Evolutionary conservation across 2,329 filamentous ascomycete genomes (phyloP).

Genomic region (Diatrype stigma): DNA sequence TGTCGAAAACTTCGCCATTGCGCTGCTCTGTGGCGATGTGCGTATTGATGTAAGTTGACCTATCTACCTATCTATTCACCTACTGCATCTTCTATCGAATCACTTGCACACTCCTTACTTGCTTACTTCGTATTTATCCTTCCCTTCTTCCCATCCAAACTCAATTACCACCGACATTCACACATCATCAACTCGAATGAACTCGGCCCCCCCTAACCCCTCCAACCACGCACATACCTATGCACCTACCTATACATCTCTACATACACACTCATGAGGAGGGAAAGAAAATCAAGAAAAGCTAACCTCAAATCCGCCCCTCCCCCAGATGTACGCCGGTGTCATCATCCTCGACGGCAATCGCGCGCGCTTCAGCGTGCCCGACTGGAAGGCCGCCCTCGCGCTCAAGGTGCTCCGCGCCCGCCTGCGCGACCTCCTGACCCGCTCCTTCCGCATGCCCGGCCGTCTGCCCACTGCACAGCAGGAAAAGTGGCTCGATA

Average conservation of each 20-base stretch:
- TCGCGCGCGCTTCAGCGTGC: constrained; percentile 74
- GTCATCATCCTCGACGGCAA: constrained; percentile 86
- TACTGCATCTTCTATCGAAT: too few relatives aligned
- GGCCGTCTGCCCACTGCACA: constrained; percentile 60
- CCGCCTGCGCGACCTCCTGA: constrained; percentile 71
- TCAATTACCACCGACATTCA: too few relatives aligned
- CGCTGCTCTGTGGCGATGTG: constrained; percentile 81
- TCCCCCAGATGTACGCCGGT: constrained; percentile 74
- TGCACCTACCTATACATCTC: background rate
- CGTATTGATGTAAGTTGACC: constrained; percentile 66
- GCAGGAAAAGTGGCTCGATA: constrained; percentile 69
- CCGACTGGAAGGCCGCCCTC: constrained; percentile 86
- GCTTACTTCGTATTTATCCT: too few relatives aligned
- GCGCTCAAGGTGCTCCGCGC: constrained; percentile 78
- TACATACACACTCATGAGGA: background rate
- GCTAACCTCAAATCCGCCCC: background rate
- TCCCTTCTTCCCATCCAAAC: too few relatives aligned
- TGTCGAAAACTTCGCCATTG: constrained; percentile 76
- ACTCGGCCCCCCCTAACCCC: background rate
- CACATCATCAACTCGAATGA: background rate
- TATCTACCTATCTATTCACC: background rate
- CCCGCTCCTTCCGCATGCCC: constrained; percentile 64
- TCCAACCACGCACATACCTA: background rate
- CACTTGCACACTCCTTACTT: background rate
- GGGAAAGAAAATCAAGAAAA: background rate